phyloP scores from a whole-genome alignment of 1,284 basidiomycete species.

The Moesziomyces globuligerus region DNA sequence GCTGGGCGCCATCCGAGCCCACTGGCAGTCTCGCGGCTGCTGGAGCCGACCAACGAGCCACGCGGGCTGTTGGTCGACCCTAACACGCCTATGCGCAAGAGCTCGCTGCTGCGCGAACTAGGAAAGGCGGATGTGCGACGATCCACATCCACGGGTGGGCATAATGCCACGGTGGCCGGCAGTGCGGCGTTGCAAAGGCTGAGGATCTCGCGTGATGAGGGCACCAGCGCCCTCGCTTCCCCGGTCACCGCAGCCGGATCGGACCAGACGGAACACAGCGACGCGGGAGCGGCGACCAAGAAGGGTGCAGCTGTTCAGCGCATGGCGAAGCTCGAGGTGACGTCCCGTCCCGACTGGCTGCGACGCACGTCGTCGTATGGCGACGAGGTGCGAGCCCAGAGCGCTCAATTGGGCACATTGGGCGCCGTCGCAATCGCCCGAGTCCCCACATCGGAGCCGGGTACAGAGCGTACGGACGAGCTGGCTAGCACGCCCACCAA shows the following conservation, averaged over 20 bases:
- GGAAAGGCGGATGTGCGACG: conserved; percentile 18
- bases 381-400: conserved; percentile 18
- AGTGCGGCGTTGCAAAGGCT: conserved; percentile 6
- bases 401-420: background rate
- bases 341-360: conserved; percentile 31
- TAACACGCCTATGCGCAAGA: conserved; percentile 3
- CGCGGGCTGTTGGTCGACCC: conserved; percentile 31
- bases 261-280: background rate
- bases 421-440: background rate
- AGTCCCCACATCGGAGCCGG: background rate
- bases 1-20: conserved; percentile 30
- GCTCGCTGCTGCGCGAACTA: conserved; percentile 12
- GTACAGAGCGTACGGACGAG: background rate
- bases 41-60: conserved; percentile 43
- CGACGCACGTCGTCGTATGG: conserved; percentile 39
- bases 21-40: conserved; percentile 33
- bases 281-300: background rate
- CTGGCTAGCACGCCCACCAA: conserved; percentile 10
- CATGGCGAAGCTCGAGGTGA: conserved; percentile 3
- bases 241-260: background rate
- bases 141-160: conserved; percentile 23
- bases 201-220: conserved; percentile 2
- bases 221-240: background rate
- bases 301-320: background rate
- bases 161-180: conserved; percentile 11